Percentiles rank a stretch among this genome's conserved stretches.
Conservation (phyloP, 225 moss, liverwort and hornwort genomes). For the Sphagnum contortum region DNA sequence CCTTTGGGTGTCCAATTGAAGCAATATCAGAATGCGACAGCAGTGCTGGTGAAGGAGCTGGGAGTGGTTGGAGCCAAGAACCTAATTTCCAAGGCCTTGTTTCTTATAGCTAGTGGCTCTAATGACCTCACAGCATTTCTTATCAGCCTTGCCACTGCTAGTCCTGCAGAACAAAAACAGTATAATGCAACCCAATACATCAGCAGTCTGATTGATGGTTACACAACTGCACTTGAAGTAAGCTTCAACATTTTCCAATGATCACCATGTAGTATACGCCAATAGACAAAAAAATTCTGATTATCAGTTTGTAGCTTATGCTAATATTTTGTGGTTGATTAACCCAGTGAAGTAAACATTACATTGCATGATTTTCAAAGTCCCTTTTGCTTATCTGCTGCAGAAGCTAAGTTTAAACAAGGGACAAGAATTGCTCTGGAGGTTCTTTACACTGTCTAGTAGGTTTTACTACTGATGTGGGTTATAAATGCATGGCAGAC, state of each 20-base stretch:
- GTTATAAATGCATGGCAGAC: conserved; percentile 10
- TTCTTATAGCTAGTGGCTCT: conserved; percentile 25
- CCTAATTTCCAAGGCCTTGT: conserved; percentile 25
- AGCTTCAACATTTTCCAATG: neutral
- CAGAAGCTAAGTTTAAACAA: no score
- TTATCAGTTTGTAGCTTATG: no score
- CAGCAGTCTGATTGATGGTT: conserved; percentile 12
- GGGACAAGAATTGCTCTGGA: no score
- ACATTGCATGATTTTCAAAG: no score
- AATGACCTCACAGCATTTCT: conserved; percentile 26
- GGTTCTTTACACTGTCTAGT: no score
- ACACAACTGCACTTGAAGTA: conserved; percentile 22
- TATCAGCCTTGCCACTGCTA: neutral
- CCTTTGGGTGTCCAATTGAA: conserved; percentile 23
- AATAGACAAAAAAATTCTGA: no score
- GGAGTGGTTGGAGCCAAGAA: conserved; percentile 7
- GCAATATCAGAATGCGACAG: conserved; percentile 19
- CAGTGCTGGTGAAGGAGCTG: conserved; percentile 12
- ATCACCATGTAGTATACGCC: no score
- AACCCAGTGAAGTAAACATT: no score
- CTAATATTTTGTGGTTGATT: no score
- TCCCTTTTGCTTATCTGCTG: no score
- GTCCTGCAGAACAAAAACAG: conserved; percentile 5
- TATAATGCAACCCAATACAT: conserved; percentile 17
- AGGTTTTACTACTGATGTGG: no score